These are phyloP conservation scores for Blastobotrys malaysiensis DNA, from an alignment of 1,139 yeast genomes.

Conservation along the genomic window DNA sequence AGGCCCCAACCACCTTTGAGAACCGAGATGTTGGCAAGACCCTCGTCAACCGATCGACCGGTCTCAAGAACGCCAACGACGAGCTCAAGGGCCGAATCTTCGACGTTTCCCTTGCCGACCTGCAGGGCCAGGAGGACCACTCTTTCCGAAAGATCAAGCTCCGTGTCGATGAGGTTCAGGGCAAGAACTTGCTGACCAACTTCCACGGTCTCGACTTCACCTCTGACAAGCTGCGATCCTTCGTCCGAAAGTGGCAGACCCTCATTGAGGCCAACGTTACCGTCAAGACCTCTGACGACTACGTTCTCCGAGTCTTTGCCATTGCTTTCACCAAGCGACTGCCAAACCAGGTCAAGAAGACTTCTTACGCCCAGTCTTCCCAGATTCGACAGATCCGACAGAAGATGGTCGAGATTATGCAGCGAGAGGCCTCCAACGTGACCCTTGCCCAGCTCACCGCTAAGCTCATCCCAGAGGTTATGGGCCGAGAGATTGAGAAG, in stretches of 20 bases:
- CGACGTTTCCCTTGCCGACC: slow-evolving; percentile 82
- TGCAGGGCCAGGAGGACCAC: slow-evolving; percentile 91
- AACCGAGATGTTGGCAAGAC: slow-evolving; percentile 95
- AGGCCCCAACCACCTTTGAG: slow-evolving; percentile 93
- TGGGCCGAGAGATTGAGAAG: slow-evolving; percentile 87
- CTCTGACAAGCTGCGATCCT: slow-evolving; percentile 82
- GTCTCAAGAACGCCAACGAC: slow-evolving; percentile 88
- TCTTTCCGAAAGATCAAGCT: slow-evolving; percentile 84
- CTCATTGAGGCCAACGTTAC: slow-evolving; percentile 88
- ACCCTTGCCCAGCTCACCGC: slow-evolving; percentile 83
- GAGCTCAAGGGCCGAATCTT: slow-evolving; percentile 88
- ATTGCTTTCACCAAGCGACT: slow-evolving; percentile 92
- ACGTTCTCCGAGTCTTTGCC: slow-evolving; percentile 82
- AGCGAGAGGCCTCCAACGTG: slow-evolving; percentile 78
- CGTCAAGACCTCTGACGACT: slow-evolving; percentile 87
- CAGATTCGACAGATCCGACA: slow-evolving; percentile 83
- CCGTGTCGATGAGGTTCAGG: slow-evolving; percentile 91
- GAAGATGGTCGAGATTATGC: slow-evolving; percentile 81
- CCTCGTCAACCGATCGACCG: slow-evolving; percentile 87
- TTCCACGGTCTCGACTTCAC: slow-evolving; percentile 94
- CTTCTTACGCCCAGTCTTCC: slow-evolving; percentile 85
- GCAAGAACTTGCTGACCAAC: slow-evolving; percentile 88
- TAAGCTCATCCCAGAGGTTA: slow-evolving; percentile 86
- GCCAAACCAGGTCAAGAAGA: slow-evolving; percentile 85
- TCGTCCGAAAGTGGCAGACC: slow-evolving; percentile 92